Conservation (phyloP, 495 filamentous ascomycete species). For the Aspergillus panamensis region DNA sequence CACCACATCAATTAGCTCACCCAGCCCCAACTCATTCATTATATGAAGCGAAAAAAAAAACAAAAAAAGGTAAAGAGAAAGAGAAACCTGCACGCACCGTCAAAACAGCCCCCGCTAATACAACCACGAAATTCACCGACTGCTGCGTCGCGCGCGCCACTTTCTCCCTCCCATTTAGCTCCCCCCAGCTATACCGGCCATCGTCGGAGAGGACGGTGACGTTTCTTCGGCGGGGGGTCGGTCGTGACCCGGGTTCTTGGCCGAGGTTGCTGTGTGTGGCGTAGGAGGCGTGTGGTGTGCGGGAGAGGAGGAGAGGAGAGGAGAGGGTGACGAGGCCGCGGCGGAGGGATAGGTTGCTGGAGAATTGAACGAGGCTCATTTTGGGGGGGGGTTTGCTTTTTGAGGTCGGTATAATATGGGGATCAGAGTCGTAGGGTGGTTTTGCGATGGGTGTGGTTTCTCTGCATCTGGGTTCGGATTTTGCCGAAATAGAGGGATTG, state of each 20-base stretch:
- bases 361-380: slow-evolving; percentile 28
- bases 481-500: no score
- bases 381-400: background rate
- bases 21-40: no score
- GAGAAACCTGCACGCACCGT: slow-evolving; percentile 59
- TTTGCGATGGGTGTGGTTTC: no score
- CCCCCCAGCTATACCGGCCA: slow-evolving; percentile 72
- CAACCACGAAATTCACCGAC: slow-evolving; percentile 76
- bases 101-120: slow-evolving; percentile 68
- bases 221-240: slow-evolving; percentile 49
- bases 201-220: slow-evolving; percentile 81
- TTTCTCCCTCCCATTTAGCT: slow-evolving; percentile 74
- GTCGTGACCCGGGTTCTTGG: slow-evolving; percentile 18
- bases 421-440: no score
- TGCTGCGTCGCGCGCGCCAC: slow-evolving; percentile 84
- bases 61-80: no score
- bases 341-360: slow-evolving; percentile 11
- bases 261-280: slow-evolving; percentile 49
- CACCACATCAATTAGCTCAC: slow-evolving; percentile 13
- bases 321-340: slow-evolving; percentile 15
- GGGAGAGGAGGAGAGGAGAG: slow-evolving; percentile 20
- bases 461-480: no score
- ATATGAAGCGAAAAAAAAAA: no score
- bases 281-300: slow-evolving; percentile 39
- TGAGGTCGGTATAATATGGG: no score